Evolutionary conservation across 1,284 basidiomycete genomes (phyloP).

Genomic region (Sphagnurus paluster): DNA sequence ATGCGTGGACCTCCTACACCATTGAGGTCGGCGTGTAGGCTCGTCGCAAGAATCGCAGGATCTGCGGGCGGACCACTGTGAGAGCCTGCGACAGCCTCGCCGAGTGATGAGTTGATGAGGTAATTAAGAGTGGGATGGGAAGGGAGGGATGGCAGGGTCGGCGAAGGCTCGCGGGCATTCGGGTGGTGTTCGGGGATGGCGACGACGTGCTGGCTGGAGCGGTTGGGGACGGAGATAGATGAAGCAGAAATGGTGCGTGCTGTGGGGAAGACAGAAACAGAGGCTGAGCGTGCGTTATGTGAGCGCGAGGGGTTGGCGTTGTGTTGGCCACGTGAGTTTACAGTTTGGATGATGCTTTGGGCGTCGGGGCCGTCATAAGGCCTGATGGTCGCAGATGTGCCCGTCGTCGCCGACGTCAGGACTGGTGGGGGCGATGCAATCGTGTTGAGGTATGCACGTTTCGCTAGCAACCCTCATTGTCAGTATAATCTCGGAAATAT

Average conservation of each 20-base stretch:
- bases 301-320: conserved; percentile 60
- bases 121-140: conserved; percentile 81
- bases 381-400: conserved; percentile 63
- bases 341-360: conserved; percentile 84
- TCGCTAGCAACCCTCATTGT: conserved; percentile 44
- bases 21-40: conserved; percentile 35
- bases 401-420: conserved; percentile 58
- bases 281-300: conserved; percentile 68
- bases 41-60: conserved; percentile 64
- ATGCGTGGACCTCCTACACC: conserved; percentile 54
- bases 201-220: conserved; percentile 45
- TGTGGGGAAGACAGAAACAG: conserved; percentile 63
- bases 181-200: conserved; percentile 53
- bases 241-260: conserved; percentile 42
- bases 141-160: conserved; percentile 77
- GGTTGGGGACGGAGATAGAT: conserved; percentile 33
- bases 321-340: conserved; percentile 74
- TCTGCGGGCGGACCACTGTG: conserved; percentile 50
- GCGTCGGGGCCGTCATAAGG: conserved; percentile 97
- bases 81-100: conserved; percentile 43
- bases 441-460: conserved; percentile 91
- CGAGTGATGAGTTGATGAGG: conserved; percentile 72
- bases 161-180: conserved; percentile 72
- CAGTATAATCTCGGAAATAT: conserved; percentile 17
- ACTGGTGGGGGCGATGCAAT: conserved; percentile 81